Conservation (phyloP, 225 moss, liverwort and hornwort species). For the Rhytidiadelphus loreus region DNA sequence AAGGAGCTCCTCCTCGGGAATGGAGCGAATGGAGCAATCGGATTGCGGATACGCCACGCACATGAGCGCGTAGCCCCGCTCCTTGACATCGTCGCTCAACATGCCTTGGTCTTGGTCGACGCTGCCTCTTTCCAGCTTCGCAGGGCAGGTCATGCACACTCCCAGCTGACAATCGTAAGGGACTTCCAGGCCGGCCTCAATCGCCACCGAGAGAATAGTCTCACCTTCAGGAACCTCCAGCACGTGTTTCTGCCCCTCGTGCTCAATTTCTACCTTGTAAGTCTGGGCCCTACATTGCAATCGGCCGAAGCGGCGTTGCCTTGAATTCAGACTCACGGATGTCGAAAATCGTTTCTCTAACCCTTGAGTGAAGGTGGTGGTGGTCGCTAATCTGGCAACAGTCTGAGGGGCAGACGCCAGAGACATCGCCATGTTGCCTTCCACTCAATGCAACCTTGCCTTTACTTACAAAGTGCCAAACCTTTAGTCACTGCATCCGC, state of each 20-base stretch:
- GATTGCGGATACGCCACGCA: constrained; percentile 80
- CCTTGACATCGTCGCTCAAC: constrained; percentile 90
- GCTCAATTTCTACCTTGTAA: constrained; percentile 68
- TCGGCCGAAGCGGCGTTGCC: neutral
- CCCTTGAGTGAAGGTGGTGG: neutral
- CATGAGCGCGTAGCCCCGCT: constrained; percentile 83
- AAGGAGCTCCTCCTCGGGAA: constrained; percentile 91
- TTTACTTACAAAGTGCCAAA: neutral
- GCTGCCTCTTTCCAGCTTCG: constrained; percentile 57
- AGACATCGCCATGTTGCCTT: constrained; percentile 23
- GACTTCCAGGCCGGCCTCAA: constrained; percentile 52
- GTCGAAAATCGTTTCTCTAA: neutral
- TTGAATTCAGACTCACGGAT: neutral
- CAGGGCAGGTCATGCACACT: constrained; percentile 99
- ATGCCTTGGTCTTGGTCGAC: constrained; percentile 92
- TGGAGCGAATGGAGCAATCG: constrained; percentile 73
- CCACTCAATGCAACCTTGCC: neutral
- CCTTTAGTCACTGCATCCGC: constrained; percentile 5
- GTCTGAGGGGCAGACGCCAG: constrained; percentile 38
- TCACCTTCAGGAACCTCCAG: constrained; percentile 78
- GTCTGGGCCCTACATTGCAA: constrained; percentile 59
- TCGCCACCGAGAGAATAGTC: constrained; percentile 63
- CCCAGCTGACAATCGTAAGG: constrained; percentile 92
- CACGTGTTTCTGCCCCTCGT: constrained; percentile 51
- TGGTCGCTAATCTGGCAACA: constrained; percentile 14